Evolutionary conservation across 2,329 filamentous ascomycete species (phyloP).

Genomic region (Fonsecaea pedrosoi): DNA sequence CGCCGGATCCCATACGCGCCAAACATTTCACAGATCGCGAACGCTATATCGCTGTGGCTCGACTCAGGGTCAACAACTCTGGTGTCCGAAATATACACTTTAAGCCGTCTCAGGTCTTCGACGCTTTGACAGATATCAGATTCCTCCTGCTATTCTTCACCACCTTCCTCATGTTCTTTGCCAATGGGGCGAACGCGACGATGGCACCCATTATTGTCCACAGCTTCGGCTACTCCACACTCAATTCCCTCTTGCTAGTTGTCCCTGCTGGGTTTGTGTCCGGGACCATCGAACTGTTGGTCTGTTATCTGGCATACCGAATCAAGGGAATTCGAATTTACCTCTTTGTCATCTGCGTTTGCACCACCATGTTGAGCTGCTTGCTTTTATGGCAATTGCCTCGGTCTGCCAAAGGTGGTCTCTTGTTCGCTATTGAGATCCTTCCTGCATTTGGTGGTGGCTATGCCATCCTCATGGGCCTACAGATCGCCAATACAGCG

Average conservation of each 20-base stretch:
- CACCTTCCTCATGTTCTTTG: conserved; percentile 71
- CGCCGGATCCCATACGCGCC: conserved; percentile 69
- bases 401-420: conserved; percentile 49
- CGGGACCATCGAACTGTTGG: conserved; percentile 50
- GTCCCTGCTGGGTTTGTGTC: conserved; percentile 49
- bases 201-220: conserved; percentile 74
- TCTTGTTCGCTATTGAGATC: conserved; percentile 59
- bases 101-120: conserved; percentile 64
- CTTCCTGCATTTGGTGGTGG: conserved; percentile 54
- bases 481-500: conserved; percentile 49
- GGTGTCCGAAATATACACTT: conserved; percentile 67
- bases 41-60: conserved; percentile 67
- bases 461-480: conserved; percentile 60
- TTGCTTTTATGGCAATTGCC: conserved; percentile 56
- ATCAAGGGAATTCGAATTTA: conserved; percentile 46
- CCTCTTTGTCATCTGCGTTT: conserved; percentile 50
- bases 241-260: conserved; percentile 69
- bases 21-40: conserved; percentile 72
- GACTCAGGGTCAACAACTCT: conserved; percentile 67
- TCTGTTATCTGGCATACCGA: conserved; percentile 52
- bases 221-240: conserved; percentile 69
- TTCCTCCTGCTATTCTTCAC: conserved; percentile 69
- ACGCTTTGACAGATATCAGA: conserved; percentile 65
- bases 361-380: conserved; percentile 51
- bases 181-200: conserved; percentile 72